phyloP scores from a whole-genome alignment of 208 protist species.

The Trypanosoma platydactyli region DNA sequence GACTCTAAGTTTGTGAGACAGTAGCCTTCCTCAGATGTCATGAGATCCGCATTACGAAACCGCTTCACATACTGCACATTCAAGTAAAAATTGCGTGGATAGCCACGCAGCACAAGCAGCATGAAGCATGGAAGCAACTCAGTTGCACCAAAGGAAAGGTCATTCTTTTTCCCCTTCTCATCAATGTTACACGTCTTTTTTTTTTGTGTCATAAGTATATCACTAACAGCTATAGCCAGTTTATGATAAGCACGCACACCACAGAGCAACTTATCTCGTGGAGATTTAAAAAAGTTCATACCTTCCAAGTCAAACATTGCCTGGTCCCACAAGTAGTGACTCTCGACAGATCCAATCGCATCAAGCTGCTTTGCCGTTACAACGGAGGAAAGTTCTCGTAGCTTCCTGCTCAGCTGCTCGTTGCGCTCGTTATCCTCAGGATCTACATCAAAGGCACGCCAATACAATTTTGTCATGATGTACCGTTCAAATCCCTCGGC shows the following conservation, averaged over 20 bases:
- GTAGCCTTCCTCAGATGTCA: conserved; percentile 68
- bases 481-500: conserved; percentile 79
- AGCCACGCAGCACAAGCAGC: conserved; percentile 68
- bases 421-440: conserved; percentile 43
- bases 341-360: conserved; percentile 59
- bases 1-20: conserved; percentile 70
- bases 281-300: conserved; percentile 88
- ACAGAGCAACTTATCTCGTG: conserved; percentile 75
- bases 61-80: conserved; percentile 73
- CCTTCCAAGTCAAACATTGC: conserved; percentile 83
- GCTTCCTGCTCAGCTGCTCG: conserved; percentile 41
- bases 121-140: conserved; percentile 85
- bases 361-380: conserved; percentile 50
- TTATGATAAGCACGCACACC: conserved; percentile 62
- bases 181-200: neutral
- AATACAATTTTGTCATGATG: conserved; percentile 75
- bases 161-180: conserved; percentile 6
- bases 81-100: conserved; percentile 63
- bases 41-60: conserved; percentile 42
- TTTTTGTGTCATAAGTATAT: conserved; percentile 34
- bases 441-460: conserved; percentile 46
- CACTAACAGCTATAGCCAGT: conserved; percentile 47
- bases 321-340: conserved; percentile 71
- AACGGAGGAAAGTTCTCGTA: conserved; percentile 36
- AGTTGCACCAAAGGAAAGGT: conserved; percentile 65